Percentiles rank a stretch among this genome's conserved stretches.
These are phyloP conservation scores for Dillenia suffruticosa DNA, from an alignment of 164 flowering plant genomes.

Conservation along the genomic window DNA sequence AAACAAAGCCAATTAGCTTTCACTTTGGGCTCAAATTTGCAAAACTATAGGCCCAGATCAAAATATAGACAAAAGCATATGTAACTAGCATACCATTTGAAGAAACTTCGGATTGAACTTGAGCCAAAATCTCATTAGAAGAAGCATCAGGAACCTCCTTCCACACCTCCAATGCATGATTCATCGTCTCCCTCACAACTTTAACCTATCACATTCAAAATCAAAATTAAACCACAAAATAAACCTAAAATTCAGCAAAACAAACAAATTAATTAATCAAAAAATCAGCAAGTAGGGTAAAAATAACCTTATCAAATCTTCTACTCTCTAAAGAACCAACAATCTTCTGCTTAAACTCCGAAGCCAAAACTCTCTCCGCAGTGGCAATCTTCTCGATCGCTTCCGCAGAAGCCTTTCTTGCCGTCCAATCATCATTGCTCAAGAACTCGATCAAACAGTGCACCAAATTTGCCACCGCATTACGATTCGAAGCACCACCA, in stretches of 20 bases:
- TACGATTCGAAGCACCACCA: constrained; percentile 35
- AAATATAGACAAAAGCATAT: background rate
- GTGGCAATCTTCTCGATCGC: constrained; percentile 56
- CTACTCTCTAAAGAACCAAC: constrained; percentile 55
- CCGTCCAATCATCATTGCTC: constrained; percentile 82
- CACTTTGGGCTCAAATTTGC: too few relatives aligned
- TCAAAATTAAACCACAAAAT: too few relatives aligned
- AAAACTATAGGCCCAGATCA: too few relatives aligned
- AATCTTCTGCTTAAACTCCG: constrained; percentile 51
- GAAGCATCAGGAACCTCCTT: constrained; percentile 66
- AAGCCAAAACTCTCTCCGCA: constrained; percentile 47
- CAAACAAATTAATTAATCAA: background rate
- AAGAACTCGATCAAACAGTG: constrained; percentile 54
- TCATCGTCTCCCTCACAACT: constrained; percentile 73
- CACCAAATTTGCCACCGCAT: constrained; percentile 41
- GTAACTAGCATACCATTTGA: constrained; percentile 49
- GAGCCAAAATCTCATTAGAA: constrained; percentile 45
- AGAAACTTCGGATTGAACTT: constrained; percentile 45
- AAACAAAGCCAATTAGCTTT: too few relatives aligned
- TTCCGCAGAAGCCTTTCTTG: constrained; percentile 84
- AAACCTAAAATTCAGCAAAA: too few relatives aligned
- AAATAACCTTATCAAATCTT: constrained; percentile 75
- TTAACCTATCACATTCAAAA: constrained; percentile 47
- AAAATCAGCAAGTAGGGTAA: too few relatives aligned
- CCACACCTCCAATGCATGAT: constrained; percentile 72